These are phyloP conservation scores for Penicillium sp. DNA, from an alignment of 2,329 filamentous ascomycete genomes.

Conservation along the genomic window DNA sequence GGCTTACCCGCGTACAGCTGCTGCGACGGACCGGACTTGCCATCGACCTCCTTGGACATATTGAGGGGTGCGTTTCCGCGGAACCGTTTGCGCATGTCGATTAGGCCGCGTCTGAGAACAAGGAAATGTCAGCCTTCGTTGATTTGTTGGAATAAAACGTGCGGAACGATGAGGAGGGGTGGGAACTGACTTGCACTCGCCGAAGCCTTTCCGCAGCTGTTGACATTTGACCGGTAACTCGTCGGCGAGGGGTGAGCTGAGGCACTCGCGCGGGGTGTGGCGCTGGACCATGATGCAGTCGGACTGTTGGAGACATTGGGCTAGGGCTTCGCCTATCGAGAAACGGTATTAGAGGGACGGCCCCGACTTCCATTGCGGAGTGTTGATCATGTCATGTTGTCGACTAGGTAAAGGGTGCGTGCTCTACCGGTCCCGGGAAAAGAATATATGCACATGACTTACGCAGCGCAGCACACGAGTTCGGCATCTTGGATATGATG, in stretches of 20 bases:
- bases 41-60: constrained; percentile 67
- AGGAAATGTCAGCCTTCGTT: background rate
- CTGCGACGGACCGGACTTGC: constrained; percentile 53
- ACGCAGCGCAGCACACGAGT: constrained; percentile 97
- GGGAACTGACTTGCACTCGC: constrained; percentile 75
- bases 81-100: constrained; percentile 99
- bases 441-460: constrained; percentile 45
- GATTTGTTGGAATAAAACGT: background rate
- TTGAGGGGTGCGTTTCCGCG: constrained; percentile 87
- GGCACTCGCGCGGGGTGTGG: constrained; percentile 83
- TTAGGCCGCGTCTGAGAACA: constrained; percentile 70
- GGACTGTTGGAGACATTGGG: constrained; percentile 91
- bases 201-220: constrained; percentile 89
- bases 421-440: background rate
- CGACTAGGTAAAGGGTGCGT: background rate
- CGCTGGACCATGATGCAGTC: constrained; percentile 95
- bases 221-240: constrained; percentile 86
- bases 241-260: constrained; percentile 79
- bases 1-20: constrained; percentile 81
- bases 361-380: background rate
- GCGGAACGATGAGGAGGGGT: background rate
- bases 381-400: background rate
- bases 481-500: constrained; percentile 72
- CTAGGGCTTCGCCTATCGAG: constrained; percentile 79
- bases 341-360: background rate